Evolutionary conservation across 441 rosid species (phyloP).

Genomic region (Pelargonium hybrid): DNA sequence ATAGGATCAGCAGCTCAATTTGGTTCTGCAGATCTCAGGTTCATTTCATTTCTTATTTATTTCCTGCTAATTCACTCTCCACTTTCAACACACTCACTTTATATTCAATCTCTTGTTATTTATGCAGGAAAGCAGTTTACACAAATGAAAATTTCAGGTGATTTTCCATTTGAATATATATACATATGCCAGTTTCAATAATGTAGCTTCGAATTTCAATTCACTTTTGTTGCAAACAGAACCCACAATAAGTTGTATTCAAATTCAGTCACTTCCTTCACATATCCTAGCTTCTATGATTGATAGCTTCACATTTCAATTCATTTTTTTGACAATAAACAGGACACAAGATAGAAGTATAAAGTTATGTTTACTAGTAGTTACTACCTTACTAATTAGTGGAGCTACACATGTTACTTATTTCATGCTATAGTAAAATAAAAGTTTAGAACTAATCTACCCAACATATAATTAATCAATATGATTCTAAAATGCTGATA

Average conservation of each 20-base stretch:
- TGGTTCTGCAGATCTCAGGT: conserved; percentile 84
- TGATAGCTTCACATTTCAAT: no score
- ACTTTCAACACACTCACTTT: conserved; percentile 1
- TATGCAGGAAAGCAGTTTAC: conserved; percentile 73
- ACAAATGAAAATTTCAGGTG: conserved; percentile 78
- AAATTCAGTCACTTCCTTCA: no score
- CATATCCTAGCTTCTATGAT: no score
- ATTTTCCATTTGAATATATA: background rate
- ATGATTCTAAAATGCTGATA: conserved; percentile 25
- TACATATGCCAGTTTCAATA: no score
- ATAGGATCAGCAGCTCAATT: conserved; percentile 85
- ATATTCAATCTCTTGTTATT: conserved; percentile 11
- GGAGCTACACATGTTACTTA: no score
- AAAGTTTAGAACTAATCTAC: background rate
- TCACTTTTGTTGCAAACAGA: conserved; percentile 3
- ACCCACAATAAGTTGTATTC: background rate
- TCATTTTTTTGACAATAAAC: no score
- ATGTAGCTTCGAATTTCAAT: background rate
- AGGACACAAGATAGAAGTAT: no score
- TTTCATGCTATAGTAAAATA: no score
- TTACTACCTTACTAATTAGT: no score
- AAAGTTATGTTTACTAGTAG: no score
- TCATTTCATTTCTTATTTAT: no score
- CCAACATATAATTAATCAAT: conserved; percentile 6
- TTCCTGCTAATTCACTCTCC: background rate